phyloP scores from a whole-genome alignment of 371 early-diverging fungal genomes.

The Mucor mucedo region DNA sequence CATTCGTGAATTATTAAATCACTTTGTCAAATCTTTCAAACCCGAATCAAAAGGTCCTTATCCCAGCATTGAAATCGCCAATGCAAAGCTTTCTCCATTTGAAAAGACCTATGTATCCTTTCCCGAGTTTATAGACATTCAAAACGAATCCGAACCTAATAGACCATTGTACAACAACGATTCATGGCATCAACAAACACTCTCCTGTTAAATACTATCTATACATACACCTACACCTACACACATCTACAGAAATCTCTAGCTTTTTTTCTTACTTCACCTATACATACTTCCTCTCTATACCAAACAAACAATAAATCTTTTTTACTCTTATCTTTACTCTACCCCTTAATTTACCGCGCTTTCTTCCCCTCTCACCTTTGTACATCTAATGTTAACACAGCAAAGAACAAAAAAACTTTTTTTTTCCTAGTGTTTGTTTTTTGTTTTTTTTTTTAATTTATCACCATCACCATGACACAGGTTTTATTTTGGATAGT shows the following conservation, averaged over 20 bases:
- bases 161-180: background rate
- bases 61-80: slow-evolving; percentile 9
- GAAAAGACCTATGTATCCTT: slow-evolving; percentile 35
- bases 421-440: too few relatives aligned
- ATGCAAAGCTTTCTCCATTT: slow-evolving; percentile 24
- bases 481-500: too few relatives aligned
- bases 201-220: background rate
- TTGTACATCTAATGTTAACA: too few relatives aligned
- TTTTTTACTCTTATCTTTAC: too few relatives aligned
- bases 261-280: too few relatives aligned
- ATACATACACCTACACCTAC: background rate
- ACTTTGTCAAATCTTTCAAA: slow-evolving; percentile 16
- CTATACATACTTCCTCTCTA: too few relatives aligned
- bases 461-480: too few relatives aligned
- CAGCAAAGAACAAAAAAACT: too few relatives aligned
- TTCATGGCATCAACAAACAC: slow-evolving; percentile 3
- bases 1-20: slow-evolving; percentile 18
- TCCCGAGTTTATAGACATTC: slow-evolving; percentile 26
- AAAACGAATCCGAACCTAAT: background rate
- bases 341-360: too few relatives aligned
- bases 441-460: too few relatives aligned
- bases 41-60: slow-evolving; percentile 5
- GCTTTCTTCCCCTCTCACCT: too few relatives aligned
- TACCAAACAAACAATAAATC: too few relatives aligned
- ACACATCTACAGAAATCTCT: background rate